Percentiles rank a stretch among this genome's conserved stretches.
Conservation (phyloP, 1,284 basidiomycete species). For the Irpex sp. region DNA sequence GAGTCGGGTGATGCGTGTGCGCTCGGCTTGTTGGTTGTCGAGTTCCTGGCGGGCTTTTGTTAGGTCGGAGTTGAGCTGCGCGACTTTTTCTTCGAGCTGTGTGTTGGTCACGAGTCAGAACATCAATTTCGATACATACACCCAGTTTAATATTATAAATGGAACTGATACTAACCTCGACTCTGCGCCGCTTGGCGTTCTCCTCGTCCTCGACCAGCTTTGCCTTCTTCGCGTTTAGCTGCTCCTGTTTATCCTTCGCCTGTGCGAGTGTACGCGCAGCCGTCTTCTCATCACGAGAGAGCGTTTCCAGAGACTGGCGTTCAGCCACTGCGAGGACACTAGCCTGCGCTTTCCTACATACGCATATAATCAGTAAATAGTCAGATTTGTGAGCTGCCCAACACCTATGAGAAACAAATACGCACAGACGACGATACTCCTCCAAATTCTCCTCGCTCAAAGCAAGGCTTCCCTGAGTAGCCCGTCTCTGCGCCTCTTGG, state of each 20-base stretch:
- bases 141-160: not conserved
- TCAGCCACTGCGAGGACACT: slow-evolving; percentile 80
- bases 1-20: slow-evolving; percentile 67
- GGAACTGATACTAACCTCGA: slow-evolving; percentile 39
- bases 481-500: slow-evolving; percentile 73
- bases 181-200: slow-evolving; percentile 50
- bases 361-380: not conserved
- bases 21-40: slow-evolving; percentile 70
- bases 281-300: slow-evolving; percentile 82
- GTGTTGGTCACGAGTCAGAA: not conserved
- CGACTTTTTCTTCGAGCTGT: slow-evolving; percentile 59
- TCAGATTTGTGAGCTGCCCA: not conserved
- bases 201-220: slow-evolving; percentile 60
- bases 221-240: slow-evolving; percentile 54
- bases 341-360: slow-evolving; percentile 66
- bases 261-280: slow-evolving; percentile 61
- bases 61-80: slow-evolving; percentile 48
- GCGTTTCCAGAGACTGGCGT: slow-evolving; percentile 79
- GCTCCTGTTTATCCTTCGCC: slow-evolving; percentile 63
- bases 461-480: slow-evolving; percentile 70
- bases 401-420: slow-evolving; percentile 1
- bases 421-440: slow-evolving; percentile 83
- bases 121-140: slow-evolving; percentile 1
- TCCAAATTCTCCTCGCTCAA: slow-evolving; percentile 81
- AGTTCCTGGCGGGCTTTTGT: slow-evolving; percentile 62